Evolutionary conservation across 83 land plant species (phyloP), one percentile per base, ranked within the genome.

Genomic region (Thuja plicata): DNA sequence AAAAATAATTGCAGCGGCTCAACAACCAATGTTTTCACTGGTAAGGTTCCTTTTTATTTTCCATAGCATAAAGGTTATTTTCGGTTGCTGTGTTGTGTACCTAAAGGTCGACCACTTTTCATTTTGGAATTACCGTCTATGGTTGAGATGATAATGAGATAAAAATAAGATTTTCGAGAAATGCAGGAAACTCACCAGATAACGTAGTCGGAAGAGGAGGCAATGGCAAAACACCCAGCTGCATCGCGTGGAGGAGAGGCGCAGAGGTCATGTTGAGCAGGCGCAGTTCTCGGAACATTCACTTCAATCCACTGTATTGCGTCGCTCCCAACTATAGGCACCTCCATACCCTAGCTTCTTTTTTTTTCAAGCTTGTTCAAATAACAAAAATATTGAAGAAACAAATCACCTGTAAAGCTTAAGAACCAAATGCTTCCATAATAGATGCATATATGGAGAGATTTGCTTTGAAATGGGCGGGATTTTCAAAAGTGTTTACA

Each of bases 261-360:
- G 55, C 91, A 87, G 46, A 86, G 74, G 46, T 84, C 74, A 34
- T 66, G 48, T 13, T 34, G 62, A 45, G 87, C 62, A 30, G 84
- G 41, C 62, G 43, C 21, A 76, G 35, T 11, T 71, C 17, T 41
- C 84, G 96, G 95, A 77, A 96, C 91, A 40, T 92, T 88, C 70
- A 96, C 83, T 41, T 90, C 89, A 77, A 89, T 40, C 96, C 94
- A 96, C 40, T 90, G 87, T 46, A 94, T 34, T 37, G 88, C 88
- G 88, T 93, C 97, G 88, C 89, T 89, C 70, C 89, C 89, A 40
- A 86, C 55, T 86, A 96, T 50, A 6, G 97, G 95, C 74, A 94
- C 96, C 88, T 96, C 97, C 92, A 90, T 89, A 66, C 71, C 71
- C 71, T 66, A 66, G 71, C 71, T 66, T 66, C 0, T 24, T 57